Base-by-base conservation (phyloP, 2,329 filamentous ascomycete species). In the Tolypocladium capitatum region DNA sequence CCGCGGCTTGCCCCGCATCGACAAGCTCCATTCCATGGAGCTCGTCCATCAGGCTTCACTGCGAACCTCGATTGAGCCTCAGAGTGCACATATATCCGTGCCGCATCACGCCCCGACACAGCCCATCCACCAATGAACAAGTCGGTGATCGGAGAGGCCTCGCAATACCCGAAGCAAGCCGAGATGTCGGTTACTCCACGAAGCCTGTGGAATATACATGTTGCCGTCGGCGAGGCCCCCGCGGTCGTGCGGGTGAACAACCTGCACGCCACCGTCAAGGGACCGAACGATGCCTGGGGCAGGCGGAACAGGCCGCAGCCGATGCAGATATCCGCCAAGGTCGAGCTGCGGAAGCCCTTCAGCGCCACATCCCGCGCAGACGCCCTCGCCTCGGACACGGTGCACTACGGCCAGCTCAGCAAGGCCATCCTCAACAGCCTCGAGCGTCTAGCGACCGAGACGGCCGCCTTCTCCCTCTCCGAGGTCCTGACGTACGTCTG, bases 341-440 rank as follows among this genome's bases (percentile, higher is more conserved):
- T 87, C 4, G 72, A 70, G 3, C 72, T 88, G 50, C 61, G 64
- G 14, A 58, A 66, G 8, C 62, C 72, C 0, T 87, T 88, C 58
- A 67, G 66, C 43, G 69, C 73, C 0, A 77, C 82, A 1, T 78
- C 80, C 0, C 57, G 69, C 1, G 63, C 63, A 5, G 85, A 90
- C 64, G 66, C 67, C 9, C 73, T 90, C 32, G 74, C 78, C 42
- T 63, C 65, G n/a, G 84, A 84, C 59, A 89, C 85, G 2, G 78
- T 88, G 24, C 83, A 90, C 66, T 90, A 90, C 58, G 84, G 85
- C 2, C 72, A 68, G 10, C 70, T 89, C 14, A 81, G 79, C 66
- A 87, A 88, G 65, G 70, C 71, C 0, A 70, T 89, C 14, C 65
- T 83, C 31, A 62, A 63, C 24, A 67, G 66, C 13, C 58, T 81